These are phyloP conservation scores for Gynochthodes officinalis DNA, from an alignment of 257 asterid genomes.

Conservation along the genomic window DNA sequence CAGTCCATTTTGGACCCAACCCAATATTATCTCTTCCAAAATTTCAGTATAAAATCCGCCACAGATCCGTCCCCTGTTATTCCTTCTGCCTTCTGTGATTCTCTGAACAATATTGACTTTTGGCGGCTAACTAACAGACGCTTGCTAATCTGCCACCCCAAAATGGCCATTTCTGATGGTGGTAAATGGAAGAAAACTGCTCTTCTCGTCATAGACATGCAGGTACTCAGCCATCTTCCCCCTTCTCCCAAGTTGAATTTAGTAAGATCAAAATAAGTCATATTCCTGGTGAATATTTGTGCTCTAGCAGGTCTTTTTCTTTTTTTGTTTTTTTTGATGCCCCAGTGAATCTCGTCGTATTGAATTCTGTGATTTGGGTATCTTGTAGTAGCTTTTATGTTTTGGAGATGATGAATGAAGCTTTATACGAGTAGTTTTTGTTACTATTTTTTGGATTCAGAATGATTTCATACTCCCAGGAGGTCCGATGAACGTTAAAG, in stretches of 20 bases:
- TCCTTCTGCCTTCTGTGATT: too few species aligned
- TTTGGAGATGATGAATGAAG: neutral
- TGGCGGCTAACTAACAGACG: neutral
- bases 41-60: too few species aligned
- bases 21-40: neutral
- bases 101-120: neutral
- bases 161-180: constrained; percentile 50
- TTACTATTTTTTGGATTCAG: constrained; percentile 28
- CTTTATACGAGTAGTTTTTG: neutral
- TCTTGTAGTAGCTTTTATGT: neutral
- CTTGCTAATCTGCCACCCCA: neutral
- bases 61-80: too few species aligned
- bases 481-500: constrained; percentile 58
- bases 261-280: neutral
- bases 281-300: neutral
- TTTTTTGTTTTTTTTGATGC: neutral
- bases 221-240: constrained; percentile 32
- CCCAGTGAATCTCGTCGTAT: neutral
- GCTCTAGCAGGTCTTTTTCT: too few species aligned
- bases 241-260: neutral
- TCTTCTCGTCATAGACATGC: constrained; percentile 87
- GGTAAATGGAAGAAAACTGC: constrained; percentile 65
- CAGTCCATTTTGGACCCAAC: too few species aligned
- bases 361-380: neutral
- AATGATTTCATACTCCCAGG: constrained; percentile 72